Percentiles rank a stretch among this genome's conserved stretches.
phyloP scores from a whole-genome alignment of 176 grass and related monocot genomes.

The Rhynchospora tenuis region DNA sequence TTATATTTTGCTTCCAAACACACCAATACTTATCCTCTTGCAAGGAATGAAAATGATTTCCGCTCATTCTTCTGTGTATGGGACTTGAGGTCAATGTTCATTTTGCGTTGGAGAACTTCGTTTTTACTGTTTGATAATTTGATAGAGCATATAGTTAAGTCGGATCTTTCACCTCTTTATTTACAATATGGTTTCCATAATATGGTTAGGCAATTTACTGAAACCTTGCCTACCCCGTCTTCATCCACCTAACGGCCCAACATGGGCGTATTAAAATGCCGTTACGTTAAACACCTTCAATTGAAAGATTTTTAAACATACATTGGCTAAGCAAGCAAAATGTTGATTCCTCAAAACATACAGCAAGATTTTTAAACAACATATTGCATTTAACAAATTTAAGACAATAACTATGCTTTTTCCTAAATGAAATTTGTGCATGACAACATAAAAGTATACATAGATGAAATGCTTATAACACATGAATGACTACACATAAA shows the following conservation, averaged over 20 bases:
- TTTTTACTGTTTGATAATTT: too few relatives aligned
- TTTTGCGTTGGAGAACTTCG: too few relatives aligned
- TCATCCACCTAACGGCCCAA: neutral
- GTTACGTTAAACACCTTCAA: neutral
- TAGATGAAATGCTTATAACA: slow-evolving; percentile 24
- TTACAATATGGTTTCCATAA: neutral
- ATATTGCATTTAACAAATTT: neutral
- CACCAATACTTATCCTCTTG: too few relatives aligned
- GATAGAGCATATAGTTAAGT: neutral
- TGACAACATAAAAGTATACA: slow-evolving; percentile 1
- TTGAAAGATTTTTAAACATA: neutral
- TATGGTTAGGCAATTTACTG: neutral
- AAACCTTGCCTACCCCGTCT: too few relatives aligned
- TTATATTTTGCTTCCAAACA: too few relatives aligned
- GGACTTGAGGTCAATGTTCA: too few relatives aligned
- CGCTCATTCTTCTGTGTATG: too few relatives aligned
- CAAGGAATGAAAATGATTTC: too few relatives aligned
- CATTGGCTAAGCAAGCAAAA: neutral
- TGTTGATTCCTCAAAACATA: neutral
- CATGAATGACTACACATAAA: slow-evolving; percentile 16
- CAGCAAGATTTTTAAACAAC: neutral
- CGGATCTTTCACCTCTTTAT: neutral
- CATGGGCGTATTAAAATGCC: neutral
- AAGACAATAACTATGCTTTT: slow-evolving; percentile 9
- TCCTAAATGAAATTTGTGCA: slow-evolving; percentile 15